Evolutionary conservation across 192 early-diverging fungal species (phyloP).

Genomic region (Bifiguratus adelaidae): DNA sequence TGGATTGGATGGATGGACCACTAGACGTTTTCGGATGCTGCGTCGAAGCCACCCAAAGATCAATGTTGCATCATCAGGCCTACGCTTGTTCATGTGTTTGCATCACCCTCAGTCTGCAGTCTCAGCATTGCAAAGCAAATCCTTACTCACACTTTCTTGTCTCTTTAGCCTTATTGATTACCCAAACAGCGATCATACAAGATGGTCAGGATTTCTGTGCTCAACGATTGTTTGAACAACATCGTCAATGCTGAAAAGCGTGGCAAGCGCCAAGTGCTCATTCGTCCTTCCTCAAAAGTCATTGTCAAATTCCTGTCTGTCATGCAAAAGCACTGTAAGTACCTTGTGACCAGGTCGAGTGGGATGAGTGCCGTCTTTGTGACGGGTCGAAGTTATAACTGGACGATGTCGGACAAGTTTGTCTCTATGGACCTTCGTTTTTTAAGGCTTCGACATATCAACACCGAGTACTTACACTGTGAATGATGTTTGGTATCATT

Average conservation of each 20-base stretch:
- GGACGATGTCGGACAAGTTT: slow-evolving; percentile 41
- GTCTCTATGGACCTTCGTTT: slow-evolving; percentile 39
- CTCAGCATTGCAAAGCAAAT: no score
- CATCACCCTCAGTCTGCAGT: no score
- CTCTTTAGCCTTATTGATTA: no score
- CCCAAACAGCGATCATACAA: no score
- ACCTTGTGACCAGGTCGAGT: background rate
- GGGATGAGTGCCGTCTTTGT: background rate
- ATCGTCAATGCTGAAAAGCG: slow-evolving; percentile 98
- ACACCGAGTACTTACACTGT: slow-evolving; percentile 14
- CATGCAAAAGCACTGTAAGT: slow-evolving; percentile 97
- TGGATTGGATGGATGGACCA: no score
- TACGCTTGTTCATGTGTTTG: no score
- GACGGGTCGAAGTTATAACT: slow-evolving; percentile 60
- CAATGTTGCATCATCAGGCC: no score
- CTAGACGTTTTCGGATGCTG: no score
- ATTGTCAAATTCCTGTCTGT: slow-evolving; percentile 98
- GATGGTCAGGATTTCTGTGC: slow-evolving; percentile 97
- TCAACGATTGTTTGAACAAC: slow-evolving; percentile 95
- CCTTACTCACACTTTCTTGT: no score
- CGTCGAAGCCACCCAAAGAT: no score
- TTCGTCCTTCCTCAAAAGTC: slow-evolving; percentile 97
- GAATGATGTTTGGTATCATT: slow-evolving; percentile 34
- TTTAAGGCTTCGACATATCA: slow-evolving; percentile 66
- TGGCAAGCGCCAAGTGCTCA: slow-evolving; percentile 95